phyloP scores from a whole-genome alignment of 768 basidiomycete species.

The Termitomyces titanicus region DNA sequence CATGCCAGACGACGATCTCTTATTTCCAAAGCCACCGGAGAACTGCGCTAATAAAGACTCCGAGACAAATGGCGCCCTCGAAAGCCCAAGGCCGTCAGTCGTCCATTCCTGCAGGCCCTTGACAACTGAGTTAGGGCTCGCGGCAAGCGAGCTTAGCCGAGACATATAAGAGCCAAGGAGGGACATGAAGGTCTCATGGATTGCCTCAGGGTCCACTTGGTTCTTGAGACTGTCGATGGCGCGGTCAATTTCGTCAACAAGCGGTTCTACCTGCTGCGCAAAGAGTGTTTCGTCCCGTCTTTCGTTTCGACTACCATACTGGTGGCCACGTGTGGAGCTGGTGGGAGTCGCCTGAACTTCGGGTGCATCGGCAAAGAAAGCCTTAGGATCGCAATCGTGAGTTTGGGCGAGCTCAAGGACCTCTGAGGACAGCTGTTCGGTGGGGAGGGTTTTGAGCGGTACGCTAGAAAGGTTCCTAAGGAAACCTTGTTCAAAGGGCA shows the following conservation, averaged over 20 bases:
- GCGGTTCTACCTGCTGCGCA: conserved; percentile 9
- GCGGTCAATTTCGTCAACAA: conserved; percentile 25
- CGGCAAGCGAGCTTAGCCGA: conserved; percentile 44
- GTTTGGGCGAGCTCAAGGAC: conserved; percentile 41
- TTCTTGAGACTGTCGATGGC: conserved; percentile 26
- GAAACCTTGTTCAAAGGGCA: conserved; percentile 77
- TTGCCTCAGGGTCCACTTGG: conserved; percentile 42
- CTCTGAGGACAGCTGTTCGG: conserved; percentile 42
- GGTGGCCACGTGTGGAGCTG: background rate
- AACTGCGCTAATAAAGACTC: conserved; percentile 36
- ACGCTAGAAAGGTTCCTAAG: conserved; percentile 59
- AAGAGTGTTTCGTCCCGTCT: conserved; percentile 5
- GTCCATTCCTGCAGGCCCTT: conserved; percentile 64
- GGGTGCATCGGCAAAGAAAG: conserved; percentile 25
- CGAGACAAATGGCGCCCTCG: conserved; percentile 48
- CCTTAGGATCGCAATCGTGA: conserved; percentile 41
- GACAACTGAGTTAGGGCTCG: conserved; percentile 39
- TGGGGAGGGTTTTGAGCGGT: conserved; percentile 60
- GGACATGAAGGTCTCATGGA: conserved; percentile 61
- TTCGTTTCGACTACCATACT: background rate
- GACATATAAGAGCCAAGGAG: conserved; percentile 71
- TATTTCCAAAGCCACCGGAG: background rate
- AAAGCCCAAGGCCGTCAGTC: conserved; percentile 48
- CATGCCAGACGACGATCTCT: background rate
- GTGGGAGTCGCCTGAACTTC: background rate